Evolutionary conservation across 345 rosid genomes (phyloP).

Genomic region (Cochlearia excelsa): DNA sequence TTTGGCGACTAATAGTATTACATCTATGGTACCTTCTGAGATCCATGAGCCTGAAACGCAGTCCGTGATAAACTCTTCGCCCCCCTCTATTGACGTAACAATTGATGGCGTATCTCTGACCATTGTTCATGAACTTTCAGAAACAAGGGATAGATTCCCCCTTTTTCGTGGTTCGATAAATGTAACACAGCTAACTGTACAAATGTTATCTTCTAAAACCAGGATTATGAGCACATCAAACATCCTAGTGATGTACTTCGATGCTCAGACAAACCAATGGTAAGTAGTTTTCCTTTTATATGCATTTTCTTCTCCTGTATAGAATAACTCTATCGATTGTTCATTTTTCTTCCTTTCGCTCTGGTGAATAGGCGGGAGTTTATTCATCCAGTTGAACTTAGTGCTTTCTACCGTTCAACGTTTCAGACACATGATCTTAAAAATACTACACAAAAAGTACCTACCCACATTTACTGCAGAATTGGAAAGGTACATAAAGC

Average conservation of each 20-base stretch:
- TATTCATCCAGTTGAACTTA: constrained; percentile 63
- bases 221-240: constrained; percentile 60
- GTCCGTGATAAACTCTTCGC: constrained; percentile 42
- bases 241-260: constrained; percentile 54
- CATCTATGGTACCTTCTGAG: constrained; percentile 32
- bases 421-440: constrained; percentile 39
- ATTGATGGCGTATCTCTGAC: constrained; percentile 58
- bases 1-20: constrained; percentile 33
- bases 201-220: constrained; percentile 56
- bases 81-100: constrained; percentile 53
- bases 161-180: constrained; percentile 60
- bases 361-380: constrained; percentile 63
- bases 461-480: constrained; percentile 73
- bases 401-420: constrained; percentile 59
- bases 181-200: constrained; percentile 49
- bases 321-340: constrained; percentile 13
- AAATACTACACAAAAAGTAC: constrained; percentile 43
- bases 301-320: constrained; percentile 19
- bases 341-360: constrained; percentile 22
- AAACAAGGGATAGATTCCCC: constrained; percentile 62
- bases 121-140: constrained; percentile 70
- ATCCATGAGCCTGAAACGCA: constrained; percentile 36
- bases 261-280: constrained; percentile 73
- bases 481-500: constrained; percentile 51
- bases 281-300: constrained; percentile 35